Percentiles rank a stretch among this genome's conserved stretches.
phyloP scores from a whole-genome alignment of 345 rosid species.

The Melastoma malabathricum region DNA sequence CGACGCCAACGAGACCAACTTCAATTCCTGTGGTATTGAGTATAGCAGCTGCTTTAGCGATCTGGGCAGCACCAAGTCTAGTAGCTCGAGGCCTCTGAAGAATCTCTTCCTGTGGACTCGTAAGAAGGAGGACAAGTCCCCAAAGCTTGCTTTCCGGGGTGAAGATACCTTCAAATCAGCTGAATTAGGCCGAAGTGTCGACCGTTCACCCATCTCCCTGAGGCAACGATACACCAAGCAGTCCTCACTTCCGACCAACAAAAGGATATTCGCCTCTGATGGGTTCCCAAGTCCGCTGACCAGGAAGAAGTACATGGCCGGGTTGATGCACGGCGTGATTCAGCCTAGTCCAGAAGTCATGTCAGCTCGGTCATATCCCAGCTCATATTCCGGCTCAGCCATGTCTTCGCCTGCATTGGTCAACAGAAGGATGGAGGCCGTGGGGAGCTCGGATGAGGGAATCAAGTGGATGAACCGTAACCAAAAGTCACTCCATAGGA shows the following conservation, averaged over 20 bases:
- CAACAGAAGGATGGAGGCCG: constrained; percentile 11
- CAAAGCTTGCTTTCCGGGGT: constrained; percentile 12
- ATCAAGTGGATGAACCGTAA: constrained; percentile 12
- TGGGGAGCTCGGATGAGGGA: constrained; percentile 5
- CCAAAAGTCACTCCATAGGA: constrained; percentile 30
- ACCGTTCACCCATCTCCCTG: constrained; percentile 43
- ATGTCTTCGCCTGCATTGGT: constrained; percentile 19
- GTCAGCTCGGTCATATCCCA: constrained; percentile 26
- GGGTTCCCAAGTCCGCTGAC: constrained; percentile 64
- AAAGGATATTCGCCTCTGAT: constrained; percentile 25
- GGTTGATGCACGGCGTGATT: constrained; percentile 66
- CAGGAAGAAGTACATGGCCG: constrained; percentile 45
- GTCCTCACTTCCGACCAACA: constrained; percentile 25
- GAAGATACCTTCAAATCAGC: constrained; percentile 15
- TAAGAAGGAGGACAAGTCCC: constrained; percentile 25
- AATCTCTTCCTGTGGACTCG: constrained; percentile 55
- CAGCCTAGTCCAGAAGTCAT: constrained; percentile 32
- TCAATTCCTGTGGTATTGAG: constrained; percentile 23
- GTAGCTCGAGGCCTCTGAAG: constrained; percentile 47
- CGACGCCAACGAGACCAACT: constrained; percentile 13
- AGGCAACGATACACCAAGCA: constrained; percentile 47
- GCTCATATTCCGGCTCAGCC: constrained; percentile 25
- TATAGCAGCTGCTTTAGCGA: constrained; percentile 35
- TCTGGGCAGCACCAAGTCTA: constrained; percentile 18
- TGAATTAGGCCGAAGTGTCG: constrained; percentile 9